Conservation (phyloP, 345 rosid genomes). For the Lepidium africanum region DNA sequence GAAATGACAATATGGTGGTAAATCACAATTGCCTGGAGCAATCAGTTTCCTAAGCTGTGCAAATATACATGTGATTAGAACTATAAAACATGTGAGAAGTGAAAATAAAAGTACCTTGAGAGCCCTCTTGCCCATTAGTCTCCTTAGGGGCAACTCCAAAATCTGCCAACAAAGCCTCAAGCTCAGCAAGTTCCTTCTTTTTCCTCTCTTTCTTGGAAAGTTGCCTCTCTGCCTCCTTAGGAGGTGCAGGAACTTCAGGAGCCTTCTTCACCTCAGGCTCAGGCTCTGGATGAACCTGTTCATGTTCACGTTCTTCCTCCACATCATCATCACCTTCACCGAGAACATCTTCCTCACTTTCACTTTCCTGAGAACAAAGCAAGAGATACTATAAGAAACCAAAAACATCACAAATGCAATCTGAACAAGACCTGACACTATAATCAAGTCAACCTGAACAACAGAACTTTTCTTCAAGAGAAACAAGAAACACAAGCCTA, state of each 20-base stretch:
- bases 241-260: conserved; percentile 42
- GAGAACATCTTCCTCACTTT: conserved; percentile 74
- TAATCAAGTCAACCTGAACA: not conserved
- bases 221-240: conserved; percentile 76
- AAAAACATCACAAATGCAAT: not conserved
- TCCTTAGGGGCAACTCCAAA: conserved; percentile 47
- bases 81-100: not conserved
- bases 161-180: conserved; percentile 83
- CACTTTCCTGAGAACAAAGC: conserved; percentile 56
- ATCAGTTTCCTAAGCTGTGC: not conserved
- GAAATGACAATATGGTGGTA: not conserved
- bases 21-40: not conserved
- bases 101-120: conserved; percentile 32
- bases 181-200: conserved; percentile 87
- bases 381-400: not conserved
- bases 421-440: not conserved
- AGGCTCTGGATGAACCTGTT: conserved; percentile 31
- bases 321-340: conserved; percentile 77
- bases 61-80: not conserved
- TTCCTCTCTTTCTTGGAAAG: conserved; percentile 88
- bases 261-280: conserved; percentile 48
- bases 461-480: not conserved
- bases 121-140: conserved; percentile 41
- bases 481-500: not conserved
- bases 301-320: conserved; percentile 69